A percentile compares a stretch with the other conserved stretches of the same genome.
phyloP scores from a whole-genome alignment of 495 filamentous ascomycete species.

The Tricharina praecox region DNA sequence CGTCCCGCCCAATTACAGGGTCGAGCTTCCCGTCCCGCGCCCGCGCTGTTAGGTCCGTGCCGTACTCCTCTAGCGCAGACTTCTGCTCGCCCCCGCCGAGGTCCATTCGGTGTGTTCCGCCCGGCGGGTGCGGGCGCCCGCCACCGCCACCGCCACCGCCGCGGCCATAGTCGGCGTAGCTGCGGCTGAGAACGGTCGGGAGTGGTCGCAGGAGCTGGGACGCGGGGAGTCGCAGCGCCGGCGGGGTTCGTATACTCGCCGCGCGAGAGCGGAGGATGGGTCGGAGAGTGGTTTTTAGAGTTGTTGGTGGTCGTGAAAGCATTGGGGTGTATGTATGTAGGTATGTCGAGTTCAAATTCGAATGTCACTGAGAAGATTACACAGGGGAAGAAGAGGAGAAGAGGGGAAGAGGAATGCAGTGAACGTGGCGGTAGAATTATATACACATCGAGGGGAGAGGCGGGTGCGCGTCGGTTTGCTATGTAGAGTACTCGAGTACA shows the following conservation, averaged over 20 bases:
- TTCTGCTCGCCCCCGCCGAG: conserved; percentile 60
- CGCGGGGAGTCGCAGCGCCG: not conserved
- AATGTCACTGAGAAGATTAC: not conserved
- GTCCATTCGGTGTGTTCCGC: conserved; percentile 86
- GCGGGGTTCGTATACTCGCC: no score
- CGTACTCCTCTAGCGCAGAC: conserved; percentile 73
- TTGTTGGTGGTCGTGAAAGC: conserved; percentile 12
- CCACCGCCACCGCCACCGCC: conserved; percentile 7
- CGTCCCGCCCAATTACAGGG: conserved; percentile 83
- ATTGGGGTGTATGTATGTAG: conserved; percentile 11
- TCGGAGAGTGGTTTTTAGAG: no score
- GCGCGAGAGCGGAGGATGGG: conserved; percentile 2
- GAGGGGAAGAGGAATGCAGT: no score
- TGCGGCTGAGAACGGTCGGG: conserved; percentile 30
- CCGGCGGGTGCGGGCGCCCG: conserved; percentile 67
- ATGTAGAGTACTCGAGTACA: no score
- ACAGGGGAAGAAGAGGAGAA: not conserved
- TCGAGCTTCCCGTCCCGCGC: conserved; percentile 84
- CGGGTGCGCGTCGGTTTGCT: no score
- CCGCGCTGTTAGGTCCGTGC: conserved; percentile 71
- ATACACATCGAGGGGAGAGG: no score
- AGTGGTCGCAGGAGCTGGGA: conserved; percentile 7
- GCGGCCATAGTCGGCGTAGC: conserved; percentile 42
- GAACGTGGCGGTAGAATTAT: not conserved
- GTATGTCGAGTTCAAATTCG: no score